Evolutionary conservation across 192 early-diverging fungal genomes (phyloP).

Genomic region (Neocallimastix lanati): DNA sequence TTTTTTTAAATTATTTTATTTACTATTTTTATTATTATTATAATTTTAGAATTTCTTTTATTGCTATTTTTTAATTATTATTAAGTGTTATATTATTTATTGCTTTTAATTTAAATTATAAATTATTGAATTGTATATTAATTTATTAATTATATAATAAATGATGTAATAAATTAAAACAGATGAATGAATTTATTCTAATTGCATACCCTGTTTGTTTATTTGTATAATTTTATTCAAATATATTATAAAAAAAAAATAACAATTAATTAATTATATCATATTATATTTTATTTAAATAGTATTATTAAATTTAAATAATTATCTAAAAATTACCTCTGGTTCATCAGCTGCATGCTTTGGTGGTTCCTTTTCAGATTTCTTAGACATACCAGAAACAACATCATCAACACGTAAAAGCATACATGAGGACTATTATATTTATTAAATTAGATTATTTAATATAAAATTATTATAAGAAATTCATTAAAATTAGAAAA

Average conservation of each 20-base stretch:
- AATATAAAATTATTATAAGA: no score
- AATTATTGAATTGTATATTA: no score
- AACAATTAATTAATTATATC: neutral
- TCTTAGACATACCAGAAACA: constrained; percentile 73
- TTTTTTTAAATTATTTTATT: no score
- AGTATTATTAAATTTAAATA: neutral
- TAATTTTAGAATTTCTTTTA: no score
- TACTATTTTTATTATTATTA: no score
- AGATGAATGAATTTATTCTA: neutral
- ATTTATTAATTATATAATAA: neutral
- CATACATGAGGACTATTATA: constrained; percentile 64
- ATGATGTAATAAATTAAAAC: neutral
- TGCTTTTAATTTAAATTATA: no score
- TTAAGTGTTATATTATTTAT: no score
- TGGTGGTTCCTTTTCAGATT: constrained; percentile 4
- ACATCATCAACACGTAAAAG: constrained; percentile 88
- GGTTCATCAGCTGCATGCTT: neutral
- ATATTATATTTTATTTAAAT: neutral
- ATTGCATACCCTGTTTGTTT: neutral
- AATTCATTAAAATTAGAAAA: constrained; percentile 10
- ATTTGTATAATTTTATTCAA: neutral
- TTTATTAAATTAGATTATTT: no score
- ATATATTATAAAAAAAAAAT: neutral
- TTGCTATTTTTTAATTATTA: no score
- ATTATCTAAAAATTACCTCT: neutral